phyloP scores from a whole-genome alignment of 345 rosid species.

The Physaria fendleri region DNA sequence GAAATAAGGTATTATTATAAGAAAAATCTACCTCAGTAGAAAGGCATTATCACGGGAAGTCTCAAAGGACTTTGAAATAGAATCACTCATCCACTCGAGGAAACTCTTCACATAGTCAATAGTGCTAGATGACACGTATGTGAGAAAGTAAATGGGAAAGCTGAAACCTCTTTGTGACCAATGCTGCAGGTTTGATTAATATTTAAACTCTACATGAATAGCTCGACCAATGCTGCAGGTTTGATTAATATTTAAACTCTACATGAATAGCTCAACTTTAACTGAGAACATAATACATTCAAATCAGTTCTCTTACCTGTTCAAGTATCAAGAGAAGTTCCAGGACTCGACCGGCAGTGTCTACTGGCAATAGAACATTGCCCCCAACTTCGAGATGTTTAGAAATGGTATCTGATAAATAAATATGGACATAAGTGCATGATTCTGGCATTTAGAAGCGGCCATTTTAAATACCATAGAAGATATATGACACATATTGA shows the following conservation, averaged over 20 bases:
- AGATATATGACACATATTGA: neutral
- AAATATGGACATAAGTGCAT: neutral
- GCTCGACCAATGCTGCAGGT: constrained; percentile 72
- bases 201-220: constrained; percentile 20
- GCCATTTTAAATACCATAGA: neutral
- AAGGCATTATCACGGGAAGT: constrained; percentile 97
- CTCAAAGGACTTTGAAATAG: constrained; percentile 94
- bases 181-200: constrained; percentile 45
- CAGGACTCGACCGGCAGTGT: constrained; percentile 85
- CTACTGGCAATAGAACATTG: constrained; percentile 86
- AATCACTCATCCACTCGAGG: constrained; percentile 99
- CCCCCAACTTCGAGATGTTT: constrained; percentile 82
- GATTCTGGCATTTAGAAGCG: constrained; percentile 1
- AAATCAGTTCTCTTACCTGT: constrained; percentile 45
- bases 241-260: constrained; percentile 26
- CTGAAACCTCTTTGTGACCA: constrained; percentile 63
- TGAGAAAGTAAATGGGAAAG: constrained; percentile 83
- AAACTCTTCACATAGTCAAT: constrained; percentile 96
- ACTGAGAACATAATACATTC: neutral
- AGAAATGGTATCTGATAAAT: constrained; percentile 38
- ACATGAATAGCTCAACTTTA: constrained; percentile 8
- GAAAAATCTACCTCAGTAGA: constrained; percentile 58
- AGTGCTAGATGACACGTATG: constrained; percentile 87
- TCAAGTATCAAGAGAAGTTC: constrained; percentile 88
- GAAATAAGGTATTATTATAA: neutral